Evolutionary conservation across 2,329 filamentous ascomycete species (phyloP).

Genomic region (Diplocarpon mali): DNA sequence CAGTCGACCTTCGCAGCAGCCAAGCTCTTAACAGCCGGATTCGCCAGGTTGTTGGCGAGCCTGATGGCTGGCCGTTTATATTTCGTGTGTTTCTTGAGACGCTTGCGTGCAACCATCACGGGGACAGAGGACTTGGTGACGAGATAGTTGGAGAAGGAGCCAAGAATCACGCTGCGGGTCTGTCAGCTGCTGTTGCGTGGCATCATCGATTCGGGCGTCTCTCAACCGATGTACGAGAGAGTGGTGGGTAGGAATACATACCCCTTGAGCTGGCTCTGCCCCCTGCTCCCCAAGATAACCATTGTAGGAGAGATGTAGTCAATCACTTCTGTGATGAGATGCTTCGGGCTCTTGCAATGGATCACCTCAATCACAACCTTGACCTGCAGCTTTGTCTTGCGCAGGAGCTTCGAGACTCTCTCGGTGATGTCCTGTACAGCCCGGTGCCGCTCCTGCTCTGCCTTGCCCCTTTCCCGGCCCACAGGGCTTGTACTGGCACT

Average conservation of each 20-base stretch:
- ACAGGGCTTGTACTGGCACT: slow-evolving; percentile 23
- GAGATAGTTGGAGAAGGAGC: slow-evolving; percentile 94
- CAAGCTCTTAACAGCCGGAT: slow-evolving; percentile 33
- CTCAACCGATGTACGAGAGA: slow-evolving; percentile 5
- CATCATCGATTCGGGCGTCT: not conserved
- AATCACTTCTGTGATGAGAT: slow-evolving; percentile 94
- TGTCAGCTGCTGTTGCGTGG: slow-evolving; percentile 1
- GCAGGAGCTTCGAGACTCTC: slow-evolving; percentile 70
- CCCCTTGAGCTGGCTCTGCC: slow-evolving; percentile 87
- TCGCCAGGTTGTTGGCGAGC: slow-evolving; percentile 72
- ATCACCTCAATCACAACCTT: slow-evolving; percentile 91
- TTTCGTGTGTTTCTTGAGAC: slow-evolving; percentile 76
- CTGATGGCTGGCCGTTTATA: slow-evolving; percentile 60
- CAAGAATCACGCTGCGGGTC: slow-evolving; percentile 65
- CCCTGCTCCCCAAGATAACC: slow-evolving; percentile 85
- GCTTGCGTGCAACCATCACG: slow-evolving; percentile 94
- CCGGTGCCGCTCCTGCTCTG: slow-evolving; percentile 68
- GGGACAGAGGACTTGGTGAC: slow-evolving; percentile 94
- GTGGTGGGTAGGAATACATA: slow-evolving; percentile 33
- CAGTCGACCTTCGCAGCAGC: slow-evolving; percentile 14
- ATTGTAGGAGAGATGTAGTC: slow-evolving; percentile 84
- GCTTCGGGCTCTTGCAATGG: slow-evolving; percentile 95
- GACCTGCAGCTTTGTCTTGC: slow-evolving; percentile 87
- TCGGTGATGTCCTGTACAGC: slow-evolving; percentile 79
- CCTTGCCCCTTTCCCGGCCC: slow-evolving; percentile 41